These are phyloP conservation scores for Tylopilus felleus DNA, from an alignment of 768 basidiomycete genomes.

Conservation along the genomic window DNA sequence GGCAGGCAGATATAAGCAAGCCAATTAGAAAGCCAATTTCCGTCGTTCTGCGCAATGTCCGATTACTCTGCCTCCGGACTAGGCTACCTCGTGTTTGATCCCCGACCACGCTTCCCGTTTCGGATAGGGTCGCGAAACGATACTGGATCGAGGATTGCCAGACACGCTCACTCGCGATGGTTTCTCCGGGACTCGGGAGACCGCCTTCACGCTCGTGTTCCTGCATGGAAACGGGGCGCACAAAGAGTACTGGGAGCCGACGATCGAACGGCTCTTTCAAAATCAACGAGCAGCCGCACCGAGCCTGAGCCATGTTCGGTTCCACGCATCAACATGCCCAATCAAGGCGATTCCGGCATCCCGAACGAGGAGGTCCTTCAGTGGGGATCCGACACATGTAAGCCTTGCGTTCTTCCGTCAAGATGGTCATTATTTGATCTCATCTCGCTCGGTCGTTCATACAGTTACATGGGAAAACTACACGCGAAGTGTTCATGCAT, in stretches of 20 bases:
- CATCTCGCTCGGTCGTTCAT: neutral
- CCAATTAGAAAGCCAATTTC: too few relatives aligned
- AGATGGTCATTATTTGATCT: too few relatives aligned
- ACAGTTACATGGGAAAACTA: slow-evolving; percentile 6
- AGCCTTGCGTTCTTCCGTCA: neutral
- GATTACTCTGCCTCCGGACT: too few relatives aligned
- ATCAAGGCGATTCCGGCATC: slow-evolving; percentile 7
- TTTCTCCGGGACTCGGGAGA: neutral
- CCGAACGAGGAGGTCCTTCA: slow-evolving; percentile 5
- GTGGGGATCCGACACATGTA: neutral
- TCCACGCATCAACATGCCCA: neutral
- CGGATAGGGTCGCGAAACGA: slow-evolving; percentile 3
- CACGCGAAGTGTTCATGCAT: slow-evolving; percentile 1
- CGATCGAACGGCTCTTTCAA: neutral
- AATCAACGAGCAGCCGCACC: neutral
- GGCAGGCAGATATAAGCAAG: too few relatives aligned
- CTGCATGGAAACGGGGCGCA: neutral
- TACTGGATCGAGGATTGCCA: slow-evolving; percentile 1
- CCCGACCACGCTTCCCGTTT: slow-evolving; percentile 4
- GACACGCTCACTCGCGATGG: neutral
- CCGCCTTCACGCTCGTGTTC: slow-evolving; percentile 4
- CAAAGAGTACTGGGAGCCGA: slow-evolving; percentile 7
- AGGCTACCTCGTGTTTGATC: slow-evolving; percentile 4
- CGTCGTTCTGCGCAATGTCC: too few relatives aligned
- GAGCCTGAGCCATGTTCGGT: too few relatives aligned